Conservation (phyloP, 1,284 basidiomycete species). For the Coniferiporia sulphurascens region DNA sequence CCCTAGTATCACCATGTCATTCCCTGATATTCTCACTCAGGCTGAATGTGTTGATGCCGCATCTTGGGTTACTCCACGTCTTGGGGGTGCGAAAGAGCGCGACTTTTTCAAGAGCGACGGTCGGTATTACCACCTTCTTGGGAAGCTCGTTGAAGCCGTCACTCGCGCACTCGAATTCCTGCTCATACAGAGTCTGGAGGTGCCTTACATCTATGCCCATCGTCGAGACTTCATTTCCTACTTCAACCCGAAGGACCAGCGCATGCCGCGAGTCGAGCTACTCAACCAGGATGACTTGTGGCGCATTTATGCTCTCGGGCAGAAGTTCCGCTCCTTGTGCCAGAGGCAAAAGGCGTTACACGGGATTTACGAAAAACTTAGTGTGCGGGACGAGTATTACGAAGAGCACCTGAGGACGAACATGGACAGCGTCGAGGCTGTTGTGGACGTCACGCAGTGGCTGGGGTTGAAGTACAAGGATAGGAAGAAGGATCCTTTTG, state of each 20-base stretch:
- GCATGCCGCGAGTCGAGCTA: slow-evolving; percentile 52
- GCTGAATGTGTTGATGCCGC: slow-evolving; percentile 79
- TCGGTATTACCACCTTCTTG: slow-evolving; percentile 52
- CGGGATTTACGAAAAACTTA: slow-evolving; percentile 60
- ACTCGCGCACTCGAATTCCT: slow-evolving; percentile 78
- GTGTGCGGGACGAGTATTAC: slow-evolving; percentile 67
- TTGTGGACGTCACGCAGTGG: slow-evolving; percentile 93
- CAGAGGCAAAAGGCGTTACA: slow-evolving; percentile 66
- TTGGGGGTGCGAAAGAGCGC: slow-evolving; percentile 75
- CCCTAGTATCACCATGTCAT: slow-evolving; percentile 57
- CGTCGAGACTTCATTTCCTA: slow-evolving; percentile 86
- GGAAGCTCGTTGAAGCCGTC: slow-evolving; percentile 76
- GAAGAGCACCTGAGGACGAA: slow-evolving; percentile 57
- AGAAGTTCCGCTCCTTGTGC: slow-evolving; percentile 80
- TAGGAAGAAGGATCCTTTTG: slow-evolving; percentile 59
- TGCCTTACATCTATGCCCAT: slow-evolving; percentile 93
- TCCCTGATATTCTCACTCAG: slow-evolving; percentile 62
- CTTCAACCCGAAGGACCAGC: slow-evolving; percentile 60
- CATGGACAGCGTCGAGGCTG: slow-evolving; percentile 79
- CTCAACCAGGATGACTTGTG: slow-evolving; percentile 80
- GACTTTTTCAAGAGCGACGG: slow-evolving; percentile 70
- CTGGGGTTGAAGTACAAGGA: slow-evolving; percentile 81
- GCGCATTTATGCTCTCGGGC: slow-evolving; percentile 81
- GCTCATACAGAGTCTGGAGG: slow-evolving; percentile 87
- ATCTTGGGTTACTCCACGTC: slow-evolving; percentile 82